Evolutionary conservation across 306 rosid species (phyloP), one percentile per base, ranked within the genome.

Genomic region (Phaseolus lunatus): DNA sequence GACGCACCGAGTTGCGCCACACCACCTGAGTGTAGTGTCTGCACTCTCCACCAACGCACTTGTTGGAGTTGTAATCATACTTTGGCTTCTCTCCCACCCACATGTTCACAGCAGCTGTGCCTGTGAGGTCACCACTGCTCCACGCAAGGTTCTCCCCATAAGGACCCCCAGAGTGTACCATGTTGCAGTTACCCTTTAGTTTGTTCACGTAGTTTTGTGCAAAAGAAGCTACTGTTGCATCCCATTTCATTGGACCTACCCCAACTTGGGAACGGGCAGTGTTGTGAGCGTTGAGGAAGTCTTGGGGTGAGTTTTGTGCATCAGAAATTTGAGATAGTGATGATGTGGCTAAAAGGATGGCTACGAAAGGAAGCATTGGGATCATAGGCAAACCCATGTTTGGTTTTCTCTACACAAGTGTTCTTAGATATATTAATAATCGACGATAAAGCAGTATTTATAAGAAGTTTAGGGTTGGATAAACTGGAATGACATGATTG

Each of bases 11-110:
- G 15, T 26, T 52, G 5, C 58, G 67, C 91, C 91, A 90, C 2
- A 90, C 85, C 20, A 90, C 84, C 7, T 86, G 91, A n/a, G 88
- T 86, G 13, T 87, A 89, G 62, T 89, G 91, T 2, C 76, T 37
- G 31, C 92, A 89, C 26, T 59, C 41, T 1, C 86, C 89, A 0
- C 20, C 37, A 7, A 27, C 73, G 13, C 92, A 91, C 0, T 77
- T 8, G 81, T 91, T 91, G 1, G 72, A 66, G 26, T 47, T 79
- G 78, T 90, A 81, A 10, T 81, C 5, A 45, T 85, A 92, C 24
- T 71, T 0, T 0, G 70, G 33, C 58, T 83, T 88, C 84, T 90
- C 89, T 0, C 0, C 27, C 3, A 81, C 85, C 91, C 91, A 92
- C 85, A 88, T 1, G 19, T 58, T 69, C 74, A 87, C 88, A 0